phyloP scores from a whole-genome alignment of 2,329 filamentous ascomycete genomes.

The Trichothecium sympodiale region DNA sequence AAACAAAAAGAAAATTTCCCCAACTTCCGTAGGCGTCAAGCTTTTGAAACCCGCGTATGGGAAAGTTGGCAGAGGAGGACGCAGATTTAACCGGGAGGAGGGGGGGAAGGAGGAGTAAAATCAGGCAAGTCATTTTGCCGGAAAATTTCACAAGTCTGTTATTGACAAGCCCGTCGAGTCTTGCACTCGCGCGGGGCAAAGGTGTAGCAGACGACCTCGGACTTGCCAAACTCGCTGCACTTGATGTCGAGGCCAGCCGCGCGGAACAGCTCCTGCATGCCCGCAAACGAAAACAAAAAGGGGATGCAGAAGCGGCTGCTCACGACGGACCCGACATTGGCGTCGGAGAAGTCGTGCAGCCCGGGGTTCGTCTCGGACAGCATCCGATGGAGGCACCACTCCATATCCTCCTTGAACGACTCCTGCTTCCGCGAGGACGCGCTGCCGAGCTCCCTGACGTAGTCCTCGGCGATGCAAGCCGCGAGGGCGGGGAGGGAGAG shows the following conservation, averaged over 20 bases:
- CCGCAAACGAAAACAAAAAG: slow-evolving; percentile 17
- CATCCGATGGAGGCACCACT: slow-evolving; percentile 19
- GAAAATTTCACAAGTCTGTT: too few species aligned
- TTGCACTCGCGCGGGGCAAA: too few species aligned
- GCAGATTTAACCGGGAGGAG: too few species aligned
- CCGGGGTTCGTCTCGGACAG: slow-evolving; percentile 8
- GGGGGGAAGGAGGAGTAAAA: too few species aligned
- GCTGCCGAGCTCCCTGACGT: slow-evolving; percentile 14
- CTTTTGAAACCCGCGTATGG: too few species aligned
- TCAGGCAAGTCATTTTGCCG: too few species aligned
- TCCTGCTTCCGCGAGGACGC: slow-evolving; percentile 7
- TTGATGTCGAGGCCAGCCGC: slow-evolving; percentile 17
- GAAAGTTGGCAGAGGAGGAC: too few species aligned
- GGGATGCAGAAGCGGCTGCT: slow-evolving; percentile 18
- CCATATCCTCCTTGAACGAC: slow-evolving; percentile 17
- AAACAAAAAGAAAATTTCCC: too few species aligned
- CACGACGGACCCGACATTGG: slow-evolving; percentile 8
- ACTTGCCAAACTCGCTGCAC: too few species aligned
- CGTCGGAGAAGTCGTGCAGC: slow-evolving; percentile 2
- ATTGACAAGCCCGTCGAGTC: too few species aligned
- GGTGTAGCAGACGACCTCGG: too few species aligned
- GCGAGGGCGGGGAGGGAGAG: slow-evolving; percentile 23
- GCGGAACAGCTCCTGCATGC: slow-evolving; percentile 15
- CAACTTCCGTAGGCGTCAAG: too few species aligned
- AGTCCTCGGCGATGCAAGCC: slow-evolving; percentile 21